Base-by-base conservation (phyloP, 2,329 filamentous ascomycete genomes). In the Colletotrichum navitas region DNA sequence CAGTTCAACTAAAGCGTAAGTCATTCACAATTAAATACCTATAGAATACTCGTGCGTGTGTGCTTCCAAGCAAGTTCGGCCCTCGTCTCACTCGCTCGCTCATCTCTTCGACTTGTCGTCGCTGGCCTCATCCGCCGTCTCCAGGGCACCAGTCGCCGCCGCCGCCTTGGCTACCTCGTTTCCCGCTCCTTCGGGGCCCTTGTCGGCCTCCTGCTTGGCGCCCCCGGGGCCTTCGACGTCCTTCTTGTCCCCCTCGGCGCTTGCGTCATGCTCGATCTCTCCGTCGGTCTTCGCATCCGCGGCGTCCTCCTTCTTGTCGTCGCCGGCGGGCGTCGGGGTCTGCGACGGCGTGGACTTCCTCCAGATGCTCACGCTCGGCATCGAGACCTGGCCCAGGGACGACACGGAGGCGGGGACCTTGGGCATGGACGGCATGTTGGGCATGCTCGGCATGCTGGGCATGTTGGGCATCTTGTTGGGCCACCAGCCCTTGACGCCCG, bases 381-480 rank as follows among this genome's bases (percentile, higher is more conserved):
- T 77, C 1, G 79, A 79, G 0, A 80, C 75, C 51, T 77, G 75
- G 14, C 78, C 77, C 0, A 80, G 55, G 0, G 78, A 79, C 0
- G 79, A 80, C 0, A 80, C 77, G 0, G 79, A 76, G 2, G 71
- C 63, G 0, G 75, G 73, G 5, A 80, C 76, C 55, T 74, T 76
- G 18, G 79, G 77, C 72, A 80, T 78, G 0, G 55, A 71, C 1
- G 81, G 81, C 60, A 83, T 75, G 21, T 58, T 59, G 49, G 80
- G 81, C 67, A 82, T 79, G 21, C 75, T 74, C 1, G 79, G 76
- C 68, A 79, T 76, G 49, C 75, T 79, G 4, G 80, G 78, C 41
- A 81, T 79, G 12, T 71, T 79, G 1, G 81, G 81, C 76, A 84
- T 79, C 74, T 81, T 86, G 63, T 90, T 80, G 4, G 85, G 86